These are phyloP conservation scores for Musa acuminata DNA, from an alignment of 176 grass and related monocot genomes.

Conservation along the genomic window DNA sequence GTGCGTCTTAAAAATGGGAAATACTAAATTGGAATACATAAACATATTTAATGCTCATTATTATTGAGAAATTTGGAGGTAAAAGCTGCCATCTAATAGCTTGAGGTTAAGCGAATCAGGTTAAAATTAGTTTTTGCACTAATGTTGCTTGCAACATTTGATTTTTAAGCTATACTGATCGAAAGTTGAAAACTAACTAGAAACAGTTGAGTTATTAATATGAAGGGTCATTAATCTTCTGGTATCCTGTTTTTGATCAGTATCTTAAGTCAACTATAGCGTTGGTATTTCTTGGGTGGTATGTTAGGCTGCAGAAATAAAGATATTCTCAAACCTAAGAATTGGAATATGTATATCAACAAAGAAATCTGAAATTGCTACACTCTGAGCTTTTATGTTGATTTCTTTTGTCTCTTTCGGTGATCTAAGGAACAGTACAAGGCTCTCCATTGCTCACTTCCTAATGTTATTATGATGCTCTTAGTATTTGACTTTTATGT, in stretches of 20 bases:
- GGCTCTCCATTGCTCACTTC: too few relatives aligned
- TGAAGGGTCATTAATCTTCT: too few relatives aligned
- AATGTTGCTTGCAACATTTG: conserved; percentile 6
- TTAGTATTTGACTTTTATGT: too few relatives aligned
- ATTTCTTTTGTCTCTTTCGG: not conserved
- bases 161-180: not conserved
- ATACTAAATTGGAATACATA: too few relatives aligned
- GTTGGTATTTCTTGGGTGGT: not conserved
- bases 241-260: not conserved
- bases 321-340: not conserved
- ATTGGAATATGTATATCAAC: not conserved
- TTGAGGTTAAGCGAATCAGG: not conserved
- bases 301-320: not conserved
- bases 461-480: too few relatives aligned
- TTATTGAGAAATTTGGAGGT: too few relatives aligned
- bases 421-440: not conserved
- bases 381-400: not conserved
- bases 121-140: not conserved
- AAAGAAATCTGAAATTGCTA: not conserved
- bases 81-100: not conserved
- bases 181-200: not conserved
- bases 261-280: not conserved
- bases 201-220: not conserved
- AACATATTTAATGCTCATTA: too few relatives aligned
- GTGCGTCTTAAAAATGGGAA: too few relatives aligned